These are phyloP conservation scores for Nothophytophthora sp. DNA, from an alignment of 352 stramenopile species.

Conservation along the genomic window DNA sequence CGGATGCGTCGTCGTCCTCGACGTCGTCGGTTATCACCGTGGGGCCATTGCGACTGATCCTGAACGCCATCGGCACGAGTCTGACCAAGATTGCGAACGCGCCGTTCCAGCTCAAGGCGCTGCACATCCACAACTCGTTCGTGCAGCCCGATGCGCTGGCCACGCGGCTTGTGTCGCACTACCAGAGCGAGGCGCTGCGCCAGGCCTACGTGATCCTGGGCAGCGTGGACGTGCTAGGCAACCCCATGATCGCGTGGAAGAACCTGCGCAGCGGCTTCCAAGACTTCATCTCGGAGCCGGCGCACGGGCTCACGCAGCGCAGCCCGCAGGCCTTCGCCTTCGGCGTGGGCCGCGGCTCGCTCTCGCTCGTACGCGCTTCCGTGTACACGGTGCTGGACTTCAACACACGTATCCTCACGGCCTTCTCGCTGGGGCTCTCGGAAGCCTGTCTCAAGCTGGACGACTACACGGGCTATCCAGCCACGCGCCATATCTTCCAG, in stretches of 20 bases:
- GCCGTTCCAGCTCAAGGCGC: conserved; percentile 77
- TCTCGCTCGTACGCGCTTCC: conserved; percentile 81
- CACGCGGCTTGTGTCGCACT: conserved; percentile 74
- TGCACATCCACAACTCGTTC: conserved; percentile 85
- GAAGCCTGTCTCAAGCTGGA: conserved; percentile 88
- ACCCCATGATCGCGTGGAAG: conserved; percentile 89
- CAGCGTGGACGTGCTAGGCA: conserved; percentile 87
- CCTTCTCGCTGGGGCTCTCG: conserved; percentile 76
- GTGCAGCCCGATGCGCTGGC: conserved; percentile 76
- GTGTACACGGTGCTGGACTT: conserved; percentile 90
- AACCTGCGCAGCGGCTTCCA: conserved; percentile 82
- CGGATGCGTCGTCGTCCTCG: conserved; percentile 29
- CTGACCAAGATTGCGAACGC: conserved; percentile 89
- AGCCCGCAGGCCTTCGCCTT: conserved; percentile 80
- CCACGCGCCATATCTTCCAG: conserved; percentile 87
- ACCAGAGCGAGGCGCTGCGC: conserved; percentile 86
- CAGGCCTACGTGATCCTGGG: conserved; percentile 89
- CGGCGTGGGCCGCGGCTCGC: conserved; percentile 76
- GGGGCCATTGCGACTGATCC: conserved; percentile 74
- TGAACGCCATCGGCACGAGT: conserved; percentile 88
- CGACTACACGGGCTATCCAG: conserved; percentile 87
- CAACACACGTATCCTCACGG: conserved; percentile 84
- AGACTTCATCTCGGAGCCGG: conserved; percentile 83
- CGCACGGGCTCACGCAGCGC: conserved; percentile 76
- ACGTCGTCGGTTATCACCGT: conserved; percentile 61